Evolutionary conservation across 2,329 filamentous ascomycete genomes (phyloP), one percentile per base, ranked within the genome.

Genomic region (Aureobasidium sp.): DNA sequence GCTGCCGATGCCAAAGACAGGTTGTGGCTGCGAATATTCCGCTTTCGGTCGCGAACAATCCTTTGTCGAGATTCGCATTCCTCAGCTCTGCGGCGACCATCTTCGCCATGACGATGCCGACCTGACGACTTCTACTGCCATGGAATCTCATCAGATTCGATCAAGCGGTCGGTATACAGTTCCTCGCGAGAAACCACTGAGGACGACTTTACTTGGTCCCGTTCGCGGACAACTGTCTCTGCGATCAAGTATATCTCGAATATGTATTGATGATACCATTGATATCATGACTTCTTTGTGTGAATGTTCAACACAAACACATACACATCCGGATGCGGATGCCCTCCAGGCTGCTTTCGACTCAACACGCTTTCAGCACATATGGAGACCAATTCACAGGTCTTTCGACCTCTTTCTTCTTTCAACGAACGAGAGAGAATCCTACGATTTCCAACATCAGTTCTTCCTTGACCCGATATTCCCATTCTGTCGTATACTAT

Each of bases 271-370:
- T 4, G 20, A 17, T 27, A 34, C 26, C 5, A 12, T 20, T 4
- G 13, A 27, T 15, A 47, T 27, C 41, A n/a, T n/a, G n/a, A 17
- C 42, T 36, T 46, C 55, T 58, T 58, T 58, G 55, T 58, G 42
- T 37, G 13, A 6, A 47, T 47, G 17, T 44, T n/a, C 55, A 47
- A 58, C 41, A 58, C 52, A 56, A 47, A 58, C 41, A 58, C 52
- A 56, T 58, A 47, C 55, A 58, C 42, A 58, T 58, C 55, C 55
- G 55, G 55, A 58, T 58, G 55, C 55, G 55, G 55, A 36, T 27
- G 29, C 26, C 3, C n/a, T 20, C 8, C 26, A 47, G 20, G 42
- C 55, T 36, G 41, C 13, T 47, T 46, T 58, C 55, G 42, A 58
- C 41, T 23, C 42, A 58, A 46, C 41, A 58, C 37, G 55, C 52